A percentile compares a stretch with the other conserved stretches of the same genome.
phyloP scores from a whole-genome alignment of 208 protist genomes.

The Acanthamoeba divionensis region DNA sequence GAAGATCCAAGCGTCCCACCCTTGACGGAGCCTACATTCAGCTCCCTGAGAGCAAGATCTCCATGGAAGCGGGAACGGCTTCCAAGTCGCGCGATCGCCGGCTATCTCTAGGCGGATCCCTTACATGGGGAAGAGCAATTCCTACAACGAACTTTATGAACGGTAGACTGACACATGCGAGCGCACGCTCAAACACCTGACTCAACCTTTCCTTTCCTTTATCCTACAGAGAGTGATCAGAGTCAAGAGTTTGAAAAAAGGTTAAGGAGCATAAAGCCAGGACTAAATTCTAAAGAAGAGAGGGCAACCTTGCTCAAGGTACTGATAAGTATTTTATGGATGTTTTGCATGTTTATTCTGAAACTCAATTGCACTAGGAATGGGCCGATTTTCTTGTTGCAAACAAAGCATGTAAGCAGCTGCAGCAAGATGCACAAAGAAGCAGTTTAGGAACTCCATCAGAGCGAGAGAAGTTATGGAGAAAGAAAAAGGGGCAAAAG shows the following conservation, averaged over 20 bases:
- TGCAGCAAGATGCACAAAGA: too few relatives aligned
- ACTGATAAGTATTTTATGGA: too few relatives aligned
- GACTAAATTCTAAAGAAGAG: background rate
- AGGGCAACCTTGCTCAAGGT: background rate
- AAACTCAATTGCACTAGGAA: too few relatives aligned
- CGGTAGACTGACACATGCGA: background rate
- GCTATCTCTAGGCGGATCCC: background rate
- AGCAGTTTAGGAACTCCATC: too few relatives aligned
- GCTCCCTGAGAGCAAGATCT: too few relatives aligned
- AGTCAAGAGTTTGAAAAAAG: background rate
- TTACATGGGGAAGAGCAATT: background rate
- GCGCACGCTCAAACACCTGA: background rate
- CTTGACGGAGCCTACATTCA: too few relatives aligned
- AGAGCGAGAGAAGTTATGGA: too few relatives aligned
- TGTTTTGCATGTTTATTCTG: too few relatives aligned
- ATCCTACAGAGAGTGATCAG: background rate
- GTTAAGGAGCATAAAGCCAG: too few relatives aligned
- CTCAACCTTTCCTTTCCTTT: too few relatives aligned
- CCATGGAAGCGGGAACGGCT: background rate
- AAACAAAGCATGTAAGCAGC: background rate
- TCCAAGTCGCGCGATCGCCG: background rate
- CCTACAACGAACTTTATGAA: background rate
- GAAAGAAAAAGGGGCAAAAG: too few relatives aligned
- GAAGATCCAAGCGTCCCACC: too few relatives aligned
- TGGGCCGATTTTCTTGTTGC: background rate